Evolutionary conservation across 352 stramenopile species (phyloP), one percentile per base, ranked within the genome.

Genomic region (Pythium biforme): DNA sequence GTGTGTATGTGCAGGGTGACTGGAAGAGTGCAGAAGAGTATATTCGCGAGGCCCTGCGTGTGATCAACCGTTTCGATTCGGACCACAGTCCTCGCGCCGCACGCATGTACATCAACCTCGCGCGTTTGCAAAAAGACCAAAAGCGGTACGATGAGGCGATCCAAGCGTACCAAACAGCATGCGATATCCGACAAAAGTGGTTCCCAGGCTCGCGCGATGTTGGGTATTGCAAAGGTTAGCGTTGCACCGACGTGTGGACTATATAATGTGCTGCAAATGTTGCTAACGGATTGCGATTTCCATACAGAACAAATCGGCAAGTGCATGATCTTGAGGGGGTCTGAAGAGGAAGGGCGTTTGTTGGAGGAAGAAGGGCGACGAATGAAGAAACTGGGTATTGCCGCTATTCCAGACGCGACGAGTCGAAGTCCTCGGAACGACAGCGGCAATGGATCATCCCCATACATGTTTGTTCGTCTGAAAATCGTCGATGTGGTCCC

Each of bases 221-320:
- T 62, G 83, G 81, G 4, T 89, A 86, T 59, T 89, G 79, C 27
- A 73, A 90, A 39, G 78, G 81, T 89, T 67, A 54, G 23, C 25
- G 9, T 3, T 43, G 20, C 34, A 14, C 0, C 22, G n/a, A 49
- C 25, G 26, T 17, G n/a, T n/a, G n/a, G n/a, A n/a, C n/a, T n/a
- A n/a, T n/a, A n/a, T n/a, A n/a, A n/a, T n/a, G n/a, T n/a, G n/a
- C n/a, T n/a, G n/a, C n/a, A n/a, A n/a, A n/a, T n/a, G n/a, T n/a
- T n/a, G n/a, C n/a, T n/a, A n/a, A n/a, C n/a, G n/a, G n/a, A n/a
- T n/a, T n/a, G n/a, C n/a, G n/a, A n/a, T n/a, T n/a, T n/a, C n/a
- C n/a, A n/a, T n/a, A n/a, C 54, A 90, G 83, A 92, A 26, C 81
- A 90, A 88, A 90, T 92, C 22, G 83, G 83, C 51, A 89, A 89